A percentile compares a stretch with the other conserved stretches of the same genome.
These are phyloP conservation scores for Suhomyces bolitotheri DNA, from an alignment of 1,139 yeast species.

Conservation along the genomic window DNA sequence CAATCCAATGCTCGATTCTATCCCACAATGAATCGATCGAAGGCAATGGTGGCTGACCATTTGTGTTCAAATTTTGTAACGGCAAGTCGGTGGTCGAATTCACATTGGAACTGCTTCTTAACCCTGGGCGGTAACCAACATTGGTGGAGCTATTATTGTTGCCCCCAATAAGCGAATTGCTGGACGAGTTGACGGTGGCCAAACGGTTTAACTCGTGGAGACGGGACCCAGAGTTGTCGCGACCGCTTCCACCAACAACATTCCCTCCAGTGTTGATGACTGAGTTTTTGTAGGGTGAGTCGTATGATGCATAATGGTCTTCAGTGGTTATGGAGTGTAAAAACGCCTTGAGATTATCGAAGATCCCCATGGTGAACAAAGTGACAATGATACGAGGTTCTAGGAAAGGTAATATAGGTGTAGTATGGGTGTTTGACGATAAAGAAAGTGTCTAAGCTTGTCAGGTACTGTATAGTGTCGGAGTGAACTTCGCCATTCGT, in stretches of 20 bases:
- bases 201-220: conserved; percentile 46
- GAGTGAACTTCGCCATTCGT: conserved; percentile 2
- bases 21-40: conserved; percentile 72
- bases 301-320: conserved; percentile 64
- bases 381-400: not conserved
- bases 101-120: conserved; percentile 31
- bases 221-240: conserved; percentile 28
- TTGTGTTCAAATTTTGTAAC: conserved; percentile 42
- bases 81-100: conserved; percentile 37
- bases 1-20: conserved; percentile 72
- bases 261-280: conserved; percentile 21
- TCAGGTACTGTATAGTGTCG: conserved; percentile 3
- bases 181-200: conserved; percentile 41
- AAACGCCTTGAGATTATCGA: conserved; percentile 50
- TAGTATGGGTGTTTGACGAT: not conserved
- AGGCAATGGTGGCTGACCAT: conserved; percentile 71
- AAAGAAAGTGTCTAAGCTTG: not conserved
- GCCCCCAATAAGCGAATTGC: conserved; percentile 28
- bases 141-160: conserved; percentile 18
- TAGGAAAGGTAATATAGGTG: too few relatives aligned
- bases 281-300: conserved; percentile 44
- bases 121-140: conserved; percentile 39
- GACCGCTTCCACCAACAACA: conserved; percentile 23
- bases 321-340: conserved; percentile 63
- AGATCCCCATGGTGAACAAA: conserved; percentile 37